Conservation (phyloP, 257 asterid genomes). For the Nicotiana knightiana region DNA sequence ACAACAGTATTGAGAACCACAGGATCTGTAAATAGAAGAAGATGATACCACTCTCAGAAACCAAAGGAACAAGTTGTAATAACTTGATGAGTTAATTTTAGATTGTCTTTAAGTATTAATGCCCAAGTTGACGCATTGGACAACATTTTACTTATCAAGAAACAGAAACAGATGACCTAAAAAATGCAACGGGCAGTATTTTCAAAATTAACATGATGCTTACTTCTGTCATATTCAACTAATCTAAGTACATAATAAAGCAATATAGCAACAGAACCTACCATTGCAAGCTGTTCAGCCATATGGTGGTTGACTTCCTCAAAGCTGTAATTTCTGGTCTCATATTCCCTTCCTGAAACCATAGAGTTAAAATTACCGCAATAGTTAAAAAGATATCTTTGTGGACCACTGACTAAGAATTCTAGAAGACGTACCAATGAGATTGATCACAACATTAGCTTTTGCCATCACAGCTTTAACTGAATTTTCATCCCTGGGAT, state of each 20-base stretch:
- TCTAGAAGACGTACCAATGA: constrained; percentile 53
- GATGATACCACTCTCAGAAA: background rate
- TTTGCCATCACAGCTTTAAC: constrained; percentile 97
- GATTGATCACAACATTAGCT: constrained; percentile 96
- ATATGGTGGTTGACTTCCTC: constrained; percentile 90
- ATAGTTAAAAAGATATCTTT: background rate
- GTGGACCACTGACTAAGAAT: background rate
- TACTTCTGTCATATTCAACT: background rate
- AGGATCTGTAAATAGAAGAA: background rate
- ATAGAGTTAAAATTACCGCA: constrained; percentile 3
- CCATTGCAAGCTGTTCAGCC: constrained; percentile 84
- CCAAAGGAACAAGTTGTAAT: background rate
- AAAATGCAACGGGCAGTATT: background rate
- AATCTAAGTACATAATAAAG: constrained; percentile 7
- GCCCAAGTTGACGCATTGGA: background rate
- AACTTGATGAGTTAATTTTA: background rate
- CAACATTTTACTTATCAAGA: background rate
- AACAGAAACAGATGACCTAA: background rate
- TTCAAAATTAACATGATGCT: background rate
- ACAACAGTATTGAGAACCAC: background rate
- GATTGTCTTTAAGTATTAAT: background rate
- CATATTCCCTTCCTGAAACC: constrained; percentile 83
- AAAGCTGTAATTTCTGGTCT: constrained; percentile 88
- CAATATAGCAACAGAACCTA: constrained; percentile 28
- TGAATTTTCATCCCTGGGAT: constrained; percentile 88